Conservation (phyloP, 2,329 filamentous ascomycete species). For the Aspergillus quadrilineatus region DNA sequence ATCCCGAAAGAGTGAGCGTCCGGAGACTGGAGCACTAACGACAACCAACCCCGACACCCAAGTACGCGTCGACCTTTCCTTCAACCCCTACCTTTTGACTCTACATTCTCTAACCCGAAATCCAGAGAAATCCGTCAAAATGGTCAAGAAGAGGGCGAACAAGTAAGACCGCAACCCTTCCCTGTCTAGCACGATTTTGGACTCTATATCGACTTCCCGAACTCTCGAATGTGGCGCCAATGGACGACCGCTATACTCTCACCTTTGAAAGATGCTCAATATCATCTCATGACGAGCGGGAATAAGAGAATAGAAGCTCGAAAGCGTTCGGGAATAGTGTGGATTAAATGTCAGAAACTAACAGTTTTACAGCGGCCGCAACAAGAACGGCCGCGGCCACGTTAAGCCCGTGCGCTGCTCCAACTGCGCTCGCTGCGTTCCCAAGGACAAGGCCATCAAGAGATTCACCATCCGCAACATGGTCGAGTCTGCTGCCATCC, state of each 20-base stretch:
- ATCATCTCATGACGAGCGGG: slow-evolving; percentile 3
- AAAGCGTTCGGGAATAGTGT: neutral
- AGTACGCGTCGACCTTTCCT: slow-evolving; percentile 35
- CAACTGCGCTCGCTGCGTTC: slow-evolving; percentile 86
- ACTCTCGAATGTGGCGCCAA: slow-evolving; percentile 12
- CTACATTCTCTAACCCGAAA: slow-evolving; percentile 31
- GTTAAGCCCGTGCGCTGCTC: slow-evolving; percentile 97
- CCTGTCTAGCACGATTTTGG: slow-evolving; percentile 27
- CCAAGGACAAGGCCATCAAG: slow-evolving; percentile 99
- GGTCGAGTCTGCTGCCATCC: slow-evolving; percentile 99
- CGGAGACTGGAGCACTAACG: slow-evolving; percentile 38
- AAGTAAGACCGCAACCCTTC: slow-evolving; percentile 56
- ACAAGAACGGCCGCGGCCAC: slow-evolving; percentile 99
- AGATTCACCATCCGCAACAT: slow-evolving; percentile 99
- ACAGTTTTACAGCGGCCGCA: slow-evolving; percentile 71
- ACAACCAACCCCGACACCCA: slow-evolving; percentile 43
- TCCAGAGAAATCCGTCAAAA: slow-evolving; percentile 56
- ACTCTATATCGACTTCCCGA: slow-evolving; percentile 19
- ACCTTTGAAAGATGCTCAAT: slow-evolving; percentile 2
- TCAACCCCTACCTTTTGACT: slow-evolving; percentile 14
- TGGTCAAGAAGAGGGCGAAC: slow-evolving; percentile 75
- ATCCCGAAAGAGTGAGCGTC: slow-evolving; percentile 34
- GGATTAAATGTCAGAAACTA: slow-evolving; percentile 9
- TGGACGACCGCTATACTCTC: slow-evolving; percentile 8
- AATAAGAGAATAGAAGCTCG: slow-evolving; percentile 3